Conservation (phyloP, 805 yeast genomes). For the Schizosaccharomyces cryophilus region DNA sequence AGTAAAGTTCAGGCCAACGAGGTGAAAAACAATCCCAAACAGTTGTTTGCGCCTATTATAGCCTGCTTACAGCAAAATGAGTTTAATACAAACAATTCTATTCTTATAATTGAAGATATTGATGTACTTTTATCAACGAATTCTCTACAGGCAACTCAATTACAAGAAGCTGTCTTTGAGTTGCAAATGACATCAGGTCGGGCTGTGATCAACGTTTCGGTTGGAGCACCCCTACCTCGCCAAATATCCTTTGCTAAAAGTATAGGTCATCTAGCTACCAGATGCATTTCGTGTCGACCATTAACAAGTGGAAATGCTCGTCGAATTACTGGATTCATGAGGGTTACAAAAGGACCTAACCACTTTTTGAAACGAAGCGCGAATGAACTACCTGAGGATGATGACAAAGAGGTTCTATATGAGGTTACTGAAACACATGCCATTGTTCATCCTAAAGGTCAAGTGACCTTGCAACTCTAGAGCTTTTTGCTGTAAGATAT, state of each 20-base stretch:
- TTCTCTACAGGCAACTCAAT: not conserved
- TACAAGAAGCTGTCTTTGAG: not conserved
- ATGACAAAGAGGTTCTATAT: not conserved
- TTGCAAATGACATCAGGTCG: not conserved
- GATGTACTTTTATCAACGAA: not conserved
- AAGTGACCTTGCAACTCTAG: not conserved
- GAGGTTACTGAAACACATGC: not conserved
- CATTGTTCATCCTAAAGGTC: not conserved
- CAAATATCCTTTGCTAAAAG: not conserved
- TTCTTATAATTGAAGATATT: not conserved
- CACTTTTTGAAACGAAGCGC: not conserved
- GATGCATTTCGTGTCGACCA: not conserved
- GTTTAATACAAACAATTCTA: not conserved
- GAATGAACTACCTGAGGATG: not conserved
- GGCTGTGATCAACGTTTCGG: not conserved
- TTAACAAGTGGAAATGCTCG: not conserved
- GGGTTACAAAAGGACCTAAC: not conserved
- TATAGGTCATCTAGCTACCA: not conserved
- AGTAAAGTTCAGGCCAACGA: not conserved
- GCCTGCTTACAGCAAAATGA: not conserved
- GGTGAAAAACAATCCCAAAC: not conserved
- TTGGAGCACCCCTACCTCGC: not conserved
- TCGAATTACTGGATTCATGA: not conserved
- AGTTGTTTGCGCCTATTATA: not conserved
- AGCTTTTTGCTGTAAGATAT: too few relatives aligned